phyloP scores from a whole-genome alignment of 2,329 filamentous ascomycete genomes.

The Sclerotiophoma versabilis region DNA sequence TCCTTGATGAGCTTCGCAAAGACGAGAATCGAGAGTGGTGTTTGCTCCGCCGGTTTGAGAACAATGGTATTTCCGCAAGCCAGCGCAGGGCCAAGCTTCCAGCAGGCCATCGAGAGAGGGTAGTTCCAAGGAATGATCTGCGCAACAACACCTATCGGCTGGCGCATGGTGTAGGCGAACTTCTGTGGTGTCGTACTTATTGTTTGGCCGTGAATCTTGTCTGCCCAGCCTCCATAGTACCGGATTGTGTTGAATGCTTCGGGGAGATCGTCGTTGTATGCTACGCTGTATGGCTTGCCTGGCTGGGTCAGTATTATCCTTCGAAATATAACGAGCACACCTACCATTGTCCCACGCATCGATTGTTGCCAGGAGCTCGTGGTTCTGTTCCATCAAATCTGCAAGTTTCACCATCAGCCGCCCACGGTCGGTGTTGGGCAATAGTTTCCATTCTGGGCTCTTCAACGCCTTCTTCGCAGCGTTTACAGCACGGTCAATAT shows the following conservation, averaged over 20 bases:
- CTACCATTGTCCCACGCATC: conserved; percentile 74
- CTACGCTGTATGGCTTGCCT: conserved; percentile 69
- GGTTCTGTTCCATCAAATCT: conserved; percentile 34
- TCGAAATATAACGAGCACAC: neutral
- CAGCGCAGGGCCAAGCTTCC: conserved; percentile 64
- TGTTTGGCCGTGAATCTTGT: conserved; percentile 77
- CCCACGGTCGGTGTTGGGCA: conserved; percentile 27
- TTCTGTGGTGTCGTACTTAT: conserved; percentile 72
- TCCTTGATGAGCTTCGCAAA: conserved; percentile 39
- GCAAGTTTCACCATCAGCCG: conserved; percentile 34
- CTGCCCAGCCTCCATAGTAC: conserved; percentile 79
- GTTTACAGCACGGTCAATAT: conserved; percentile 46
- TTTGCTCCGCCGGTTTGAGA: conserved; percentile 62
- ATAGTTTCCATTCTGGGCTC: conserved; percentile 28
- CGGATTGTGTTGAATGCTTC: conserved; percentile 64
- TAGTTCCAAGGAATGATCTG: conserved; percentile 55
- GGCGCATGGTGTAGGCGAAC: conserved; percentile 75
- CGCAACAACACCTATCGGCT: conserved; percentile 61
- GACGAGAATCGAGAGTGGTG: conserved; percentile 53
- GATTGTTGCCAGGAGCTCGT: conserved; percentile 19
- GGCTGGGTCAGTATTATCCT: neutral
- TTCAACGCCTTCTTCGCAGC: conserved; percentile 39
- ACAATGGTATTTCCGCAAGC: conserved; percentile 63
- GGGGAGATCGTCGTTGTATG: conserved; percentile 66
- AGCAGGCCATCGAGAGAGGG: conserved; percentile 46